phyloP scores from a whole-genome alignment of 306 rosid species.

The Medicago lupulina region DNA sequence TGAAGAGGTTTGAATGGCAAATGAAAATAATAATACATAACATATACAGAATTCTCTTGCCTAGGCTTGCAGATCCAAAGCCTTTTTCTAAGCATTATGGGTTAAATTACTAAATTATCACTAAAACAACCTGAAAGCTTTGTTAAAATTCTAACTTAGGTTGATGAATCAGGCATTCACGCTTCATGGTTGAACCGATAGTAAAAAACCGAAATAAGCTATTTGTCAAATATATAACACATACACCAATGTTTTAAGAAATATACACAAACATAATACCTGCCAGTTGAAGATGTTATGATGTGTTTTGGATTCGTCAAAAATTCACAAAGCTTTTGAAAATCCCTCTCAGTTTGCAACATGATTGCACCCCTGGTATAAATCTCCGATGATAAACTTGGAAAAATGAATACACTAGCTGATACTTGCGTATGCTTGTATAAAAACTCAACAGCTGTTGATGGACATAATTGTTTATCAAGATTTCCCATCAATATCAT shows the following conservation, averaged over 20 bases:
- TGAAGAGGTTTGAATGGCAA: constrained; percentile 20
- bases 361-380: constrained; percentile 62
- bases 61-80: not conserved
- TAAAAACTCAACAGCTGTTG: constrained; percentile 58
- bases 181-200: constrained; percentile 12
- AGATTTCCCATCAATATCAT: constrained; percentile 74
- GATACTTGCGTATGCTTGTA: constrained; percentile 47
- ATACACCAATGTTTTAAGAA: constrained; percentile 21
- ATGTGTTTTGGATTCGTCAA: constrained; percentile 62
- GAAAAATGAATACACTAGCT: constrained; percentile 58
- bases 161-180: not conserved
- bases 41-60: constrained; percentile 2
- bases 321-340: constrained; percentile 53
- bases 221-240: not conserved
- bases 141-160: constrained; percentile 2
- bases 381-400: constrained; percentile 50
- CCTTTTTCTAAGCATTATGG: constrained; percentile 4
- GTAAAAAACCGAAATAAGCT: not conserved
- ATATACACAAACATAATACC: constrained; percentile 49
- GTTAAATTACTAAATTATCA: constrained; percentile 14
- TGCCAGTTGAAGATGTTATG: constrained; percentile 67
- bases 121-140: constrained; percentile 1
- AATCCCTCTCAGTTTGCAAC: constrained; percentile 48
- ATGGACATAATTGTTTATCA: constrained; percentile 57
- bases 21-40: constrained; percentile 1